Evolutionary conservation across 352 stramenopile genomes (phyloP), one percentile per base, ranked within the genome.

Genomic region (Peronosclerospora sorghi): DNA sequence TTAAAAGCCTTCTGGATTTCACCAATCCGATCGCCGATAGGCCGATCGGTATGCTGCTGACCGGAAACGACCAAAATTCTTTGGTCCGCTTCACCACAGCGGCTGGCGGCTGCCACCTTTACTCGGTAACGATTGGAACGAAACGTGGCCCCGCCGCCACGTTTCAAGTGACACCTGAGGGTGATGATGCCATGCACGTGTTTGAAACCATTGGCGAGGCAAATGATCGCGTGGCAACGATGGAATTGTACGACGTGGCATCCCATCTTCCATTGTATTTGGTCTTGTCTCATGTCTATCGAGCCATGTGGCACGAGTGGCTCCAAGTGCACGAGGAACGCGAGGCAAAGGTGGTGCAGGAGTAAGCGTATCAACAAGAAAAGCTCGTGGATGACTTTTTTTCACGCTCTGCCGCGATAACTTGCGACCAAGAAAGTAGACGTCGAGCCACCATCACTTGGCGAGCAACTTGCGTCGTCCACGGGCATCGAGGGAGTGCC

Each of bases 241-340:
- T 79, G 23, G 83, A 79, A 8, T 56, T 97, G n/a, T 97, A 96
- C 61, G 64, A 70, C 28, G 65, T 96, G 27, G 73, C 74, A 32
- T 71, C 85, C 0, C 66, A 83, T 10, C 54, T 96, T 18, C 85
- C 81, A 19, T 55, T 97, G 1, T 93, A 97, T 57, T 73, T 71
- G 10, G 66, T 96, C 34, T 67, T 97, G 20, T 86, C 88, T 1
- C 83, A 79, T 2, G n/a, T 63, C 13, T 96, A 94, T 45, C 78
- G 83, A 6, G 71, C 85, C 2, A 66, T 97, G 57, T 97, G 91
- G 91, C 56, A 82, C 17, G 30, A 47, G n/a, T 91, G 76, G 76
- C 55, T 68, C 1, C 59, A 65, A 0, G 51, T 60, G 12, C 59
- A 71, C 27, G 54, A 81, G 13, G 45, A 65, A 6, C 46, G 54